These are phyloP conservation scores for Clitopilus passeckerianus DNA, from an alignment of 768 basidiomycete species.

Conservation along the genomic window DNA sequence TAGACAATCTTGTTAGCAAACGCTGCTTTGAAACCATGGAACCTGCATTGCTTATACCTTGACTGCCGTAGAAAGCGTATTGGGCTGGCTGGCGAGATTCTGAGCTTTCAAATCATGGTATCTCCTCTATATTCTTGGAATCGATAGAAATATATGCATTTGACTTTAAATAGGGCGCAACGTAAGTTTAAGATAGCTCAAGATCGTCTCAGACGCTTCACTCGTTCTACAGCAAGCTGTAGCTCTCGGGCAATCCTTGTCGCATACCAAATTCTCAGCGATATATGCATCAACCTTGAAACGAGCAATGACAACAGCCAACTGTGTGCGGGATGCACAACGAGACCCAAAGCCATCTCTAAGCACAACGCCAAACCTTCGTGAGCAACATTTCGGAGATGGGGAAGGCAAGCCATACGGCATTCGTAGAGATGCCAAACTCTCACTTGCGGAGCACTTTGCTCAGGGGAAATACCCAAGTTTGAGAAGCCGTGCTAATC, in stretches of 20 bases:
- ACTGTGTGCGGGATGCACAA: slow-evolving; percentile 48
- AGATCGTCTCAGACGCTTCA: background rate
- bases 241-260: slow-evolving; percentile 53
- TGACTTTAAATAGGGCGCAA: background rate
- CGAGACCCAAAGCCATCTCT: slow-evolving; percentile 39
- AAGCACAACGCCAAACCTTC: slow-evolving; percentile 43
- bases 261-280: slow-evolving; percentile 39
- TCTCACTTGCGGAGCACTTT: slow-evolving; percentile 43
- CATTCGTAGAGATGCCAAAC: slow-evolving; percentile 19
- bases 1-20: slow-evolving; percentile 60
- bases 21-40: background rate
- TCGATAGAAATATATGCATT: background rate
- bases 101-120: slow-evolving; percentile 71
- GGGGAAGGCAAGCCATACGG: slow-evolving; percentile 62
- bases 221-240: slow-evolving; percentile 48
- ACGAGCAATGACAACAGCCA: slow-evolving; percentile 59
- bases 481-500: slow-evolving; percentile 36
- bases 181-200: background rate
- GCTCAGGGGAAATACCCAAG: slow-evolving; percentile 50
- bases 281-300: slow-evolving; percentile 66
- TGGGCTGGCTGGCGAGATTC: slow-evolving; percentile 82
- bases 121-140: slow-evolving; percentile 7
- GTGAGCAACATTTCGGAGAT: slow-evolving; percentile 67
- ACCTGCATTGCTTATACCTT: background rate
- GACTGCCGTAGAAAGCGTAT: slow-evolving; percentile 22